Percentiles rank a stretch among this genome's conserved stretches.
phyloP scores from a whole-genome alignment of 371 early-diverging fungal genomes.

The Circinella umbellata region DNA sequence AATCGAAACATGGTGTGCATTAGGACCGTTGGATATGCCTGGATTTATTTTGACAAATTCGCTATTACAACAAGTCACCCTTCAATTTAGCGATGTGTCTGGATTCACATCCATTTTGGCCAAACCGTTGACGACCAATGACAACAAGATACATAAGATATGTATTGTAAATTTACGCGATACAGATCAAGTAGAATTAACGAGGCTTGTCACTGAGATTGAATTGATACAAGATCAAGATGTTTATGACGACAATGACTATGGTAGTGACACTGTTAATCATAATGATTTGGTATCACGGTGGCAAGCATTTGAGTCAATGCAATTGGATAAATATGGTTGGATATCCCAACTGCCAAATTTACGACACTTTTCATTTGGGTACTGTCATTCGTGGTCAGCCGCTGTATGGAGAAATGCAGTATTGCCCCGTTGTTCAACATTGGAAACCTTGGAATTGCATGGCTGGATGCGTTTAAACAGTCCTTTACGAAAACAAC shows the following conservation, averaged over 20 bases:
- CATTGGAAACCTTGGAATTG: neutral
- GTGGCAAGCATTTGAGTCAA: neutral
- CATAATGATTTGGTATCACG: neutral
- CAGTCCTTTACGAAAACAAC: neutral
- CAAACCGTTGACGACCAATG: neutral
- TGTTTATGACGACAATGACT: too few relatives aligned
- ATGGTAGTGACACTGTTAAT: too few relatives aligned
- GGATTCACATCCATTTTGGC: conserved; percentile 3
- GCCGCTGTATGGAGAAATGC: conserved; percentile 12
- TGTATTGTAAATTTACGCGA: neutral
- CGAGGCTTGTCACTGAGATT: neutral
- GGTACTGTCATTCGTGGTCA: conserved; percentile 15
- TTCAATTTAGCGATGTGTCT: conserved; percentile 2
- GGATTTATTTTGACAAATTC: neutral
- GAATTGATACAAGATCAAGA: too few relatives aligned
- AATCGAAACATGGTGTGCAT: conserved; percentile 11
- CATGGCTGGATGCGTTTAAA: conserved; percentile 8
- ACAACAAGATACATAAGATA: neutral
- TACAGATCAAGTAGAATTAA: neutral
- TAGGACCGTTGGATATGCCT: neutral
- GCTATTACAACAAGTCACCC: neutral
- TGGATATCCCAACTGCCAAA: neutral
- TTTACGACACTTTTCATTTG: conserved; percentile 7
- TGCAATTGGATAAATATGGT: neutral
- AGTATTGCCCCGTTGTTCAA: neutral